These are phyloP conservation scores for Cordyceps militaris DNA, from an alignment of 2,329 filamentous ascomycete genomes.

Conservation along the genomic window DNA sequence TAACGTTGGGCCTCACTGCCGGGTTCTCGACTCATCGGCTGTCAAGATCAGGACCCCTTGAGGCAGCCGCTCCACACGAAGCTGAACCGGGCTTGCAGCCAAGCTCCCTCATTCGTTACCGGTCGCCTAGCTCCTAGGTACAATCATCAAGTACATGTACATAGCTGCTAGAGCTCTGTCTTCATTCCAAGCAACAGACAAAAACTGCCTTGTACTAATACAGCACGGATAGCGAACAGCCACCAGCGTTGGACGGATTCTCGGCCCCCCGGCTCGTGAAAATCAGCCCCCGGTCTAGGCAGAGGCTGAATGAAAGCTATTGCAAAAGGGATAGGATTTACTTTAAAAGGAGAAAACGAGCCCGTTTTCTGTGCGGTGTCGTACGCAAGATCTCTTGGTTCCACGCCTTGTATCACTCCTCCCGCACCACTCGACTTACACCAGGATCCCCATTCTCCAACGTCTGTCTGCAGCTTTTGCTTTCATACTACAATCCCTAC, in stretches of 20 bases:
- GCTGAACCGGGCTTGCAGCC: neutral
- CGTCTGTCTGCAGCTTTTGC: neutral
- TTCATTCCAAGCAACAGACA: neutral
- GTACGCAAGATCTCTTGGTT: neutral
- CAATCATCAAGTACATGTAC: neutral
- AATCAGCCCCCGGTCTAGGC: slow-evolving; percentile 7
- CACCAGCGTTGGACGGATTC: neutral
- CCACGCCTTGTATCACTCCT: neutral
- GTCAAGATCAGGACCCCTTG: neutral
- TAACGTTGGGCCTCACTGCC: neutral
- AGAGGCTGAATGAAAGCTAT: neutral
- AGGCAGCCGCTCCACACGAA: neutral
- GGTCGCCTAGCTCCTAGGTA: neutral
- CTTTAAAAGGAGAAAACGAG: neutral
- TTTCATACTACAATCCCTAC: too few species aligned
- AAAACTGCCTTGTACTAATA: neutral
- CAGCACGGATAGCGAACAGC: neutral
- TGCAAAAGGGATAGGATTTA: neutral
- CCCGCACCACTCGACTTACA: neutral
- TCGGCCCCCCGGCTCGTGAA: slow-evolving; percentile 4
- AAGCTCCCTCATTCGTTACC: neutral
- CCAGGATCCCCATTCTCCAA: neutral
- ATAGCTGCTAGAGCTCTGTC: neutral
- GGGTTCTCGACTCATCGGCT: neutral
- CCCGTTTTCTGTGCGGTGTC: too few species aligned